phyloP scores from a whole-genome alignment of 2,329 filamentous ascomycete genomes.

The Nothophaeocryptopus gaeumannii region DNA sequence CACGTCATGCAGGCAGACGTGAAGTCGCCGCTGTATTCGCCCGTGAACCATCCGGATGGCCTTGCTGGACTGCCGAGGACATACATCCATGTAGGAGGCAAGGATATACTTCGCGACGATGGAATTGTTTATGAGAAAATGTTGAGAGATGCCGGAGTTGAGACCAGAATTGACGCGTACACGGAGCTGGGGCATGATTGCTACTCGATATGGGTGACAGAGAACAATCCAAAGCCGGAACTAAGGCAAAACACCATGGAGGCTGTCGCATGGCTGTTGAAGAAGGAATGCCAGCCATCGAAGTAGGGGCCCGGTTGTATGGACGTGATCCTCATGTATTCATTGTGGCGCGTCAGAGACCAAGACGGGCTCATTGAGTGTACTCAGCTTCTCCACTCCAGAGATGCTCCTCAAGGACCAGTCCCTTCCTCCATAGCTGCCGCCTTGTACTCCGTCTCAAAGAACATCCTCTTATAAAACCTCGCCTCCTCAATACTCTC shows the following conservation, averaged over 20 bases:
- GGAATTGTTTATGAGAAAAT: slow-evolving; percentile 1
- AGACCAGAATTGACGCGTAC: slow-evolving; percentile 1
- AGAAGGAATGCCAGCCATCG: background rate
- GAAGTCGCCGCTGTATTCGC: slow-evolving; percentile 1
- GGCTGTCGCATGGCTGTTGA: slow-evolving; percentile 8
- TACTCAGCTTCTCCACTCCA: too few relatives aligned
- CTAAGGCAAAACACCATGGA: slow-evolving; percentile 4
- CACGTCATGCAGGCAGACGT: background rate
- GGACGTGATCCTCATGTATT: too few relatives aligned
- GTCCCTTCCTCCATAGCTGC: background rate
- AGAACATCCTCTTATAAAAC: slow-evolving; percentile 74
- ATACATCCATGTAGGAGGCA: background rate
- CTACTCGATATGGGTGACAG: slow-evolving; percentile 1
- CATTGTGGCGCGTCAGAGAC: too few relatives aligned
- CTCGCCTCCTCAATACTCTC: slow-evolving; percentile 91
- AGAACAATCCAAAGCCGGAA: background rate
- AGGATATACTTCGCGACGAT: slow-evolving; percentile 4
- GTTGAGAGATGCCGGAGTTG: background rate
- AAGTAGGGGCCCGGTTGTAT: too few relatives aligned
- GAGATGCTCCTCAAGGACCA: too few relatives aligned
- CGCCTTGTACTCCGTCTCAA: slow-evolving; percentile 38
- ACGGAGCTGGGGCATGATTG: slow-evolving; percentile 1
- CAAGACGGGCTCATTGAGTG: too few relatives aligned
- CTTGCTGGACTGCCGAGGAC: background rate
- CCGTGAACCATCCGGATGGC: background rate